phyloP scores from a whole-genome alignment of 352 stramenopile species.

The Phytophthora sp. region DNA sequence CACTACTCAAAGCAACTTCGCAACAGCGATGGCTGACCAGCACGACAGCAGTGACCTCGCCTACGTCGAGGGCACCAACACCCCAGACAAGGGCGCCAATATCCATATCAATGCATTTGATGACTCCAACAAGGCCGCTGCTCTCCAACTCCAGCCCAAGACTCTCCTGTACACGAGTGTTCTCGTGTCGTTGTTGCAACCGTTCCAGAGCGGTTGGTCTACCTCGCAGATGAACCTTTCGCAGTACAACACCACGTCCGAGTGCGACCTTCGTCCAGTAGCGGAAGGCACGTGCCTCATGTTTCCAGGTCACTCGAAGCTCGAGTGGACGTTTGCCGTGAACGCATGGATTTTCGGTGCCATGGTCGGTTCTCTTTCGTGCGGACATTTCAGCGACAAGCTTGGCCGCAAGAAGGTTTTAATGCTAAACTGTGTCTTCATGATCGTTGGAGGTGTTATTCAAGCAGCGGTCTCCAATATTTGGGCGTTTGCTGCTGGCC shows the following conservation, averaged over 20 bases:
- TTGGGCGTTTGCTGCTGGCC: constrained; percentile 17
- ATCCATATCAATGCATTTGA: constrained; percentile 10
- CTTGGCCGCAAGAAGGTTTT: constrained; percentile 19
- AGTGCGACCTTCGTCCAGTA: constrained; percentile 11
- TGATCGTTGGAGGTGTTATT: constrained; percentile 35
- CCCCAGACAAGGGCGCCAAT: background rate
- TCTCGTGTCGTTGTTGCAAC: constrained; percentile 32
- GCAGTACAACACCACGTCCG: constrained; percentile 16
- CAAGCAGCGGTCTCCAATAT: constrained; percentile 17
- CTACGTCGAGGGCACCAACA: constrained; percentile 6
- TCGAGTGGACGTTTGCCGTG: constrained; percentile 2
- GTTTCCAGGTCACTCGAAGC: constrained; percentile 8
- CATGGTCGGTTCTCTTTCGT: constrained; percentile 9
- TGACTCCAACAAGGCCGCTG: constrained; percentile 6
- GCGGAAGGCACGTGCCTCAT: constrained; percentile 13
- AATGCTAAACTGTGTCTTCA: constrained; percentile 32
- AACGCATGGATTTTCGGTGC: constrained; percentile 17
- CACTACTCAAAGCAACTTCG: background rate
- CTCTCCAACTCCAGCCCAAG: constrained; percentile 19
- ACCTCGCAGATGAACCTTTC: constrained; percentile 13
- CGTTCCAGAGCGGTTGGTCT: constrained; percentile 51
- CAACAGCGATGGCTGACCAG: background rate
- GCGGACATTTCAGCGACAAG: constrained; percentile 32
- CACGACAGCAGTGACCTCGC: background rate
- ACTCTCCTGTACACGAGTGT: constrained; percentile 43